Percentiles rank a stretch among this genome's conserved stretches.
These are phyloP conservation scores for Polysphondylium violaceum DNA, from an alignment of 78 protist genomes.

Conservation along the genomic window DNA sequence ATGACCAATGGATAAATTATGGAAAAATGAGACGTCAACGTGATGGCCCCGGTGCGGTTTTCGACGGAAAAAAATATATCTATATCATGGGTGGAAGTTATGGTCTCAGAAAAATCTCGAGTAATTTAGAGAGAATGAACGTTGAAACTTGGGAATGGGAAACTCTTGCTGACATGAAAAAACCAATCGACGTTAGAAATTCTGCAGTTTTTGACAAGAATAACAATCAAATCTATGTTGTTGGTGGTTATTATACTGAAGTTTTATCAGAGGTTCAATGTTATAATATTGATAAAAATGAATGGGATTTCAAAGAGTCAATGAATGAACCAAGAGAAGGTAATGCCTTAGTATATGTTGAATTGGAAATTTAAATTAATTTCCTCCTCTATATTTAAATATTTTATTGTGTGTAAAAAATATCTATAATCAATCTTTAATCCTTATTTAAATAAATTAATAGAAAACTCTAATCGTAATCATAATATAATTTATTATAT, in stretches of 20 bases:
- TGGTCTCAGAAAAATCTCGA: constrained; percentile 40
- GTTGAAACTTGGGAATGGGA: constrained; percentile 55
- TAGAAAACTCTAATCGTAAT: too few relatives aligned
- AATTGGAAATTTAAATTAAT: constrained; percentile 14
- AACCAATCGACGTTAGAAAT: constrained; percentile 71
- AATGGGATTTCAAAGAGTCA: constrained; percentile 37
- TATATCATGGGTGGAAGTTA: constrained; percentile 70
- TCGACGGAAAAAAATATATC: constrained; percentile 22
- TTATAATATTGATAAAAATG: constrained; percentile 27
- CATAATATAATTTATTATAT: too few relatives aligned
- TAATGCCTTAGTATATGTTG: constrained; percentile 62
- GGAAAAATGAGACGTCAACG: constrained; percentile 34
- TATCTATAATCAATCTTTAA: too few relatives aligned
- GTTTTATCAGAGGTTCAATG: constrained; percentile 36
- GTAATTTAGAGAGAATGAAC: constrained; percentile 23
- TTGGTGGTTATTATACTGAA: constrained; percentile 75
- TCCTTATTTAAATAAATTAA: too few relatives aligned
- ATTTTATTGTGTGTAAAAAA: too few relatives aligned
- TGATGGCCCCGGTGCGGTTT: constrained; percentile 77
- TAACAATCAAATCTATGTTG: constrained; percentile 46
- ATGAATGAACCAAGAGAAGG: constrained; percentile 76
- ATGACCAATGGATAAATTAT: constrained; percentile 7
- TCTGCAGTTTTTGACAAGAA: constrained; percentile 52
- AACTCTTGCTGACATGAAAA: constrained; percentile 50
- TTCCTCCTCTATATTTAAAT: too few relatives aligned